Base-by-base conservation (phyloP, 2,329 filamentous ascomycete genomes). In the Triangularia verruculosa region DNA sequence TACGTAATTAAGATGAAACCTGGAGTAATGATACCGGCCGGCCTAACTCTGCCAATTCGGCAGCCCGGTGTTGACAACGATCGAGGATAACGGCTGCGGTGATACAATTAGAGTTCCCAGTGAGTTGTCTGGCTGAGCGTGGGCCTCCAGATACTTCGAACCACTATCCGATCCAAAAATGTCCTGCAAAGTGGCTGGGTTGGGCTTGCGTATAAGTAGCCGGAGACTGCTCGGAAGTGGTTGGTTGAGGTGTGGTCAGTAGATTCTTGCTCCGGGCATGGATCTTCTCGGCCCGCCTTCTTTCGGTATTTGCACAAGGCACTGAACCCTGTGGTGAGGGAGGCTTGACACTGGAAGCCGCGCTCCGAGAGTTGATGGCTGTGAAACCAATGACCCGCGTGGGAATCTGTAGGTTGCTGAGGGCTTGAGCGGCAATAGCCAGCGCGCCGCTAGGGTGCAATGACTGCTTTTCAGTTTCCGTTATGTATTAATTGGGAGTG, bases 151-250 rank as follows among this genome's bases (percentile, higher is more conserved):
- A n/a, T 39, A n/a, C 4, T 47, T 47, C 30, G 2, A 24, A 4
- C 5, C 25, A 27, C 47, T 30, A 12, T 17, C 22, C 1, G 53
- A 55, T 22, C 67, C 65, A 3, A 70, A 28, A 11, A 70, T 70
- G n/a, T 69, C 63, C 34, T 70, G 62, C 11, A 70, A 39, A 43
- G 65, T 69, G 2, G 68, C 67, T 4, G 68, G 67, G 34, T 65
- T 70, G 13, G 59, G 58, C n/a, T 34, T 63, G 8, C 64, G 59
- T 8, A 34, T 51, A 8, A 51, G 52, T 9, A 7, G 7, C 17
- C 3, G 34, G 9, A 51, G 32, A 6, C 24, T 9, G 9, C 47
- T 24, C 20, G 20, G 47, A 24, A 25, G 47, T 54, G 4, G 51
- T 24, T 7, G 51, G 22, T 27, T 15, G 22, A 25, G 51, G 3